These are phyloP conservation scores for Phytophthora idaei DNA, from an alignment of 352 stramenopile genomes.

Conservation along the genomic window DNA sequence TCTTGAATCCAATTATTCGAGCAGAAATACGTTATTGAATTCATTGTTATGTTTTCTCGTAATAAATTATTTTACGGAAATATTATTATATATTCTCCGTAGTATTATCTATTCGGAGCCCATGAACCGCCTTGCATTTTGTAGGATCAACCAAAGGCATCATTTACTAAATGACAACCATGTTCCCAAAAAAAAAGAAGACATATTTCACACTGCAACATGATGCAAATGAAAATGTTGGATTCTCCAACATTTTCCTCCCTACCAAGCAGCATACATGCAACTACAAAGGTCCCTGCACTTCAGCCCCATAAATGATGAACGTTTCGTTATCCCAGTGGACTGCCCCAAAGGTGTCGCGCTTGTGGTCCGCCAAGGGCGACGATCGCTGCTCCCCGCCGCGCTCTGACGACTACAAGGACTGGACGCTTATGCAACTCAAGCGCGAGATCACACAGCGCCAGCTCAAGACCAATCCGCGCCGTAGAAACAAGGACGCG, in stretches of 20 bases:
- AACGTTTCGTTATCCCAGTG: conserved; percentile 28
- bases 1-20: too few relatives aligned
- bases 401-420: conserved; percentile 58
- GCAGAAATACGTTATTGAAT: too few relatives aligned
- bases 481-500: conserved; percentile 50
- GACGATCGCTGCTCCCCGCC: conserved; percentile 49
- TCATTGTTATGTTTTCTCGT: too few relatives aligned
- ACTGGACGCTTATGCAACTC: conserved; percentile 57
- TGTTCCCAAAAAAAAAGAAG: too few relatives aligned
- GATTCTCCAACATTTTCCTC: not conserved
- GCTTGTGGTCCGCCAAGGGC: conserved; percentile 48
- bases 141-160: too few relatives aligned
- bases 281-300: not conserved
- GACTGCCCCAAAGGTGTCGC: conserved; percentile 39
- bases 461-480: conserved; percentile 50
- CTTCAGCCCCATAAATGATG: conserved; percentile 14
- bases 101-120: too few relatives aligned
- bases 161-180: too few relatives aligned
- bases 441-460: conserved; percentile 63
- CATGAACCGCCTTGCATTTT: too few relatives aligned
- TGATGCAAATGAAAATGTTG: not conserved
- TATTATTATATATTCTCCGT: too few relatives aligned
- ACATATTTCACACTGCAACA: too few relatives aligned
- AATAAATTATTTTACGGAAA: too few relatives aligned
- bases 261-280: conserved; percentile 1